Base-by-base conservation (phyloP, 2,329 filamentous ascomycete genomes). In the Decorospora gaudefroyi region DNA sequence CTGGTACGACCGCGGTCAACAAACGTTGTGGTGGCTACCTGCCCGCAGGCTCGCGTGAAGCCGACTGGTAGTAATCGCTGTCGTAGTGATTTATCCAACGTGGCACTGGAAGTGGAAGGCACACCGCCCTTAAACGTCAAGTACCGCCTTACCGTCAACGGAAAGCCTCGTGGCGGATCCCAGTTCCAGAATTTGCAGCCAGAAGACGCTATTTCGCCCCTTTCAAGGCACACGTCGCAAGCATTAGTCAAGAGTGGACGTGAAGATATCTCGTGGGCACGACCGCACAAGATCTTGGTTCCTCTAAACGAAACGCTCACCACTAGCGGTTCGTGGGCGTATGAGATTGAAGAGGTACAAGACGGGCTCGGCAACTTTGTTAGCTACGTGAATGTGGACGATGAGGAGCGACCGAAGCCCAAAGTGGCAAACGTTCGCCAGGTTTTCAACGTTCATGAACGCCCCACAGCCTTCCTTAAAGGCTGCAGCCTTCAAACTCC, bases 71-170 rank as follows among this genome's bases (percentile, higher is more conserved):
- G 80, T 2, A 79, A 88, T 53, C 87, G 88, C 61, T 99, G 93
- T 69, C 83, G 86, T 39, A 89, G 88, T 39, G 92, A 99, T 57
- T 74, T 97, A 23, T 97, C 93, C 2, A 84, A 96, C 62, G 76
- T 97, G 31, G 81, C 85, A 12, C 76, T 99, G 37, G 84, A 92
- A 60, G 89, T 96, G 3, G 80, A 87, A 54, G 93, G 93, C 12
- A 95, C 90, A 0, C 89, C 95, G 2, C 93, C 93, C 3, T 77
- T 99, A 53, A 91, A 91, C 67, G 88, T 99, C 58, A 88, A 89
- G 59, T 99, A 99, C 71, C 93, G 89, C 61, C 86, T 90, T 40
- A 86, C 84, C 5, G 85, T 96, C 57, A 96, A 97, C 58, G 83
- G 84, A 49, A 86, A 88, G 53, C 84, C 95, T 53, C 85, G 86